phyloP scores from a whole-genome alignment of 2,329 filamentous ascomycete species.

The Colletotrichum spaethianum region DNA sequence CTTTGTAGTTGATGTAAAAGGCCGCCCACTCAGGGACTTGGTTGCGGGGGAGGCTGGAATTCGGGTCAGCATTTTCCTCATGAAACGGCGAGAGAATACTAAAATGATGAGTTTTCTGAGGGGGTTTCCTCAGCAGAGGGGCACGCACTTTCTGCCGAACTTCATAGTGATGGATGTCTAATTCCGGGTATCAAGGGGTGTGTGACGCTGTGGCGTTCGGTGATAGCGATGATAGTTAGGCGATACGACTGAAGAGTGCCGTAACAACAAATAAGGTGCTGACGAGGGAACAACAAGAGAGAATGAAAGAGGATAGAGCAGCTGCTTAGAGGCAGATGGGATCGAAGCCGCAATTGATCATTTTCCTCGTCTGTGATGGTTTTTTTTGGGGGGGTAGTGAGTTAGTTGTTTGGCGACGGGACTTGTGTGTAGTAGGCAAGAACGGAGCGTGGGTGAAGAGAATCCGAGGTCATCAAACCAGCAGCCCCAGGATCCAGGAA shows the following conservation, averaged over 20 bases:
- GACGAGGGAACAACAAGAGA: constrained; percentile 12
- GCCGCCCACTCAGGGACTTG: constrained; percentile 90
- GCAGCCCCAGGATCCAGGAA: not conserved
- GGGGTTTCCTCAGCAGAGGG: not conserved
- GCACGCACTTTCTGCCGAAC: constrained; percentile 71
- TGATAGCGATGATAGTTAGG: not conserved
- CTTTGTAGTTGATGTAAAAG: constrained; percentile 91
- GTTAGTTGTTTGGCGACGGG: not conserved
- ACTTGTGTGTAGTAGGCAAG: constrained; percentile 2
- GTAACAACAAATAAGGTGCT: constrained; percentile 24
- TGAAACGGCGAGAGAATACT: constrained; percentile 4
- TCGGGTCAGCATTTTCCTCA: constrained; percentile 43
- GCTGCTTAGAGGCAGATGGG: constrained; percentile 34
- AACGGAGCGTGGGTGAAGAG: not conserved
- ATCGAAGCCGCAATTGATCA: constrained; percentile 17
- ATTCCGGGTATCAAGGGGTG: constrained; percentile 18
- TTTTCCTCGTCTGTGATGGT: constrained; percentile 10
- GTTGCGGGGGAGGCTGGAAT: constrained; percentile 77
- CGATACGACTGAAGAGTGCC: constrained; percentile 8
- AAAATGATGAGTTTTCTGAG: not conserved
- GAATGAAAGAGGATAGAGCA: constrained; percentile 1
- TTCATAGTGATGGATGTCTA: constrained; percentile 68
- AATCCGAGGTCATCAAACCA: not conserved
- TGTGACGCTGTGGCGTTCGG: constrained; percentile 30
- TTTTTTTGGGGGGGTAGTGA: not conserved